Evolutionary conservation across 768 basidiomycete species (phyloP).

Genomic region (Podaxis carcinomalis): DNA sequence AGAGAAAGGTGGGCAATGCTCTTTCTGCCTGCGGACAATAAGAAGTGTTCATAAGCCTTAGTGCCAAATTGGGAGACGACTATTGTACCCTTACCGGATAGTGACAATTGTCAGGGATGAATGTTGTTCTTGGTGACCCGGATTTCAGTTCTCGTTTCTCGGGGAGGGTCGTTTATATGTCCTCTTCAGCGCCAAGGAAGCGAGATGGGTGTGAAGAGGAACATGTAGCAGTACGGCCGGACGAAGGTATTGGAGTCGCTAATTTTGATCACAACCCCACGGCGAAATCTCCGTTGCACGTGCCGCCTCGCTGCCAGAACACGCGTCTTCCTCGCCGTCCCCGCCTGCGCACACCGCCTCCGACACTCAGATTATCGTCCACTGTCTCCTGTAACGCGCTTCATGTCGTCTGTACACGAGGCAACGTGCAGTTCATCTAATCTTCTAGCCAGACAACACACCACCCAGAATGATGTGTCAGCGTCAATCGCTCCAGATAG

Average conservation of each 20-base stretch:
- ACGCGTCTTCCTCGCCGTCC: background rate
- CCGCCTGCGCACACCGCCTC: background rate
- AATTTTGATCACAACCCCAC: background rate
- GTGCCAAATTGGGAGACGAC: conserved; percentile 4
- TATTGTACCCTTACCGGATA: background rate
- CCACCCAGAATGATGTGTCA: background rate
- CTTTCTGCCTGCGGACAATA: conserved; percentile 10
- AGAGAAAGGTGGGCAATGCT: conserved; percentile 16
- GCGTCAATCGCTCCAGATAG: background rate
- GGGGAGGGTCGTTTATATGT: background rate
- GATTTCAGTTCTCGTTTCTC: background rate
- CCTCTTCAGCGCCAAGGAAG: background rate
- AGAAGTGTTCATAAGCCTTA: background rate
- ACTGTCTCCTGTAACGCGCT: background rate
- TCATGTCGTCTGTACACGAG: background rate
- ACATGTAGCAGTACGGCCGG: background rate
- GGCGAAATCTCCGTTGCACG: conserved; percentile 4
- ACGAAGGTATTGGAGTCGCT: background rate
- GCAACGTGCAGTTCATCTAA: background rate
- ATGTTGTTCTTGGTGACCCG: background rate
- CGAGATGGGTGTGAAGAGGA: background rate
- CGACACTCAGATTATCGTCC: background rate
- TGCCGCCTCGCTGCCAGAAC: background rate
- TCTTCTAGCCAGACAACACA: background rate
- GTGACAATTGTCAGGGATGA: background rate